Conservation (phyloP, 202 grass and related monocot species). For the Setaria viridis region DNA sequence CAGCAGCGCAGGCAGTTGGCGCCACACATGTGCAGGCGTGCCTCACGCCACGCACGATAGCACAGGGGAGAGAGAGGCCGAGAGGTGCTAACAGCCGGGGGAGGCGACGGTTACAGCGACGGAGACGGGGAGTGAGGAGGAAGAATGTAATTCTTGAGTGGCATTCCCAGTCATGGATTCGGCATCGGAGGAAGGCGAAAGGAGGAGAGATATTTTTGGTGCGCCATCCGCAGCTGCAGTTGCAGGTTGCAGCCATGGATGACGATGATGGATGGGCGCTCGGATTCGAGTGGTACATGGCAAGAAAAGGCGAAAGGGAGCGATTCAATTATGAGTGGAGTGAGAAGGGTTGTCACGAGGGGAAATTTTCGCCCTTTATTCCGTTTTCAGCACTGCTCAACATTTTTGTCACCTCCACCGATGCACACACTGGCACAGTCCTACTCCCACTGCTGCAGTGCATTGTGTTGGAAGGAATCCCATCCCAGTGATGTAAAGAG, state of each 20-base stretch:
- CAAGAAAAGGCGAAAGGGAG: neutral
- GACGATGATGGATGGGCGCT: neutral
- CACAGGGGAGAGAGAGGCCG: neutral
- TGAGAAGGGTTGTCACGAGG: neutral
- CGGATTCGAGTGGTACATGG: neutral
- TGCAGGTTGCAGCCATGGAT: conserved; percentile 2
- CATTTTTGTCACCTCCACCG: neutral
- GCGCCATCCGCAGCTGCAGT: neutral
- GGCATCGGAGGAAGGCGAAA: neutral
- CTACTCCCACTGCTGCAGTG: too few species aligned
- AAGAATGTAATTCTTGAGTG: neutral
- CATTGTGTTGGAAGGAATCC: neutral
- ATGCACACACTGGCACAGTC: neutral
- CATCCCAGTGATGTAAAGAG: too few species aligned
- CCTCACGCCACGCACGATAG: neutral
- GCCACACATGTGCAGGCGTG: neutral
- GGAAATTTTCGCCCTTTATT: neutral
- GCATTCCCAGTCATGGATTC: neutral
- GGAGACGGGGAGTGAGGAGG: neutral
- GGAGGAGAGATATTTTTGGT: neutral
- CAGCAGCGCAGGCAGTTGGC: neutral
- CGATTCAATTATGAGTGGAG: neutral
- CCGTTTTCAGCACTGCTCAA: neutral
- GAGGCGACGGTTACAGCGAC: neutral
- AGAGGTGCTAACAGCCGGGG: neutral